Base-by-base conservation (phyloP, 2,329 filamentous ascomycete species). In the Ceratocystis cubensis region DNA sequence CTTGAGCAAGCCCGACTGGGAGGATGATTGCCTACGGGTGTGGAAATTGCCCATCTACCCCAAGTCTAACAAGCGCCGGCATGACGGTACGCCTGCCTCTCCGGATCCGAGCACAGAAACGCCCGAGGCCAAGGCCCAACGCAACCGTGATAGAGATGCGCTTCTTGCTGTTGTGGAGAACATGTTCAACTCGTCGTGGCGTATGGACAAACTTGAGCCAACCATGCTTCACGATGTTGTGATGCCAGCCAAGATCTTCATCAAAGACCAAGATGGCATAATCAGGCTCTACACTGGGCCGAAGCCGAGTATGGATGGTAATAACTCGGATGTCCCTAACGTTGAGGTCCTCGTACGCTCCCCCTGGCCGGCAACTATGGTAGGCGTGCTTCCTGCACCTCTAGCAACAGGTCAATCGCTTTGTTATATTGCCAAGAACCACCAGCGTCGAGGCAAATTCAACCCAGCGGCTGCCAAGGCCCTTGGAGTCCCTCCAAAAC, bases 371-470 rank as follows among this genome's bases (percentile, higher is more conserved):
- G 88, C 84, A 17, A 84, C 88, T 3, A 75, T 80, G 66, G 77
- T 91, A 10, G 73, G 81, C 17, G 76, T 75, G 15, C 80, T 97
- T 1, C 94, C 94, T 0, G 79, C 79, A 0, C 89, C 89, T 0
- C 76, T 79, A 22, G 87, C 86, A 4, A 84, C 84, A 0, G 78
- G 79, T 33, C 84, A 86, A 61, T 86, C 90, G 5, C 78, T 96
- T 71, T 96, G 88, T 67, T 99, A 99, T 75, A 87, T 99, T 67
- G 82, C 96, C 73, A 89, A 90, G 71, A 85, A 84, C 65, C 84
- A 91, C 69, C 80, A 86, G 46, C 82, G 88, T 65, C 84, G 94
- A 65, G 94, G 94, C 64, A 93, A 88, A 72, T 96, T 99, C 72
- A 80, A 89, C 68, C 77, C 83, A 0, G 73, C 81, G 61, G 83